Evolutionary conservation across 306 rosid genomes (phyloP).

Genomic region (Prunus campanulata): DNA sequence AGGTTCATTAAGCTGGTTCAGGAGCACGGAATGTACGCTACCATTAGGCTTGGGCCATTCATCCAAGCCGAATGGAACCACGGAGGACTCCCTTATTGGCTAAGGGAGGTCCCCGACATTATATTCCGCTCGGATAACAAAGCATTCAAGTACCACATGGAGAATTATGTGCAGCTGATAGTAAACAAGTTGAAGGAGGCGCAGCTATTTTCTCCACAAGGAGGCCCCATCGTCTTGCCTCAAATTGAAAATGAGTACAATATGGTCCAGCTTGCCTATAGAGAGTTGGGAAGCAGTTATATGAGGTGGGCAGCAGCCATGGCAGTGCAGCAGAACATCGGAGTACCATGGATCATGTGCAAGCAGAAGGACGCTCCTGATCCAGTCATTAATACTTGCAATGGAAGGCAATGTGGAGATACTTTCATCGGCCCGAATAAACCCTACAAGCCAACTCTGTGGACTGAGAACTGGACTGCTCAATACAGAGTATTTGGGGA

Average conservation of each 20-base stretch:
- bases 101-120: conserved; percentile 24
- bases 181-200: conserved; percentile 26
- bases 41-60: conserved; percentile 35
- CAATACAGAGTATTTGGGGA: conserved; percentile 27
- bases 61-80: conserved; percentile 35
- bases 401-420: conserved; percentile 31
- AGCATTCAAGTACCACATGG: conserved; percentile 30
- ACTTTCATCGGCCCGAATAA: conserved; percentile 18
- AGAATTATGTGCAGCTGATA: conserved; percentile 23
- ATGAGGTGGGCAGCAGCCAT: conserved; percentile 26
- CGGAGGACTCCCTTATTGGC: conserved; percentile 38
- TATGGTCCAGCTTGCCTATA: conserved; percentile 12
- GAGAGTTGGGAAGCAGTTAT: conserved; percentile 16
- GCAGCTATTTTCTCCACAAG: conserved; percentile 26
- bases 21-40: conserved; percentile 22
- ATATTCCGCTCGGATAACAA: conserved; percentile 19
- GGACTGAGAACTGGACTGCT: conserved; percentile 36
- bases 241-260: conserved; percentile 42
- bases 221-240: conserved; percentile 34
- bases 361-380: conserved; percentile 30
- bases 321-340: conserved; percentile 15
- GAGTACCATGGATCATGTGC: conserved; percentile 39
- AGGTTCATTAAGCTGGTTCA: conserved; percentile 22
- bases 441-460: conserved; percentile 23
- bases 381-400: conserved; percentile 33